Percentiles rank a stretch among this genome's conserved stretches.
Conservation (phyloP, 208 protist species). For the Histomonas meleagridis region DNA sequence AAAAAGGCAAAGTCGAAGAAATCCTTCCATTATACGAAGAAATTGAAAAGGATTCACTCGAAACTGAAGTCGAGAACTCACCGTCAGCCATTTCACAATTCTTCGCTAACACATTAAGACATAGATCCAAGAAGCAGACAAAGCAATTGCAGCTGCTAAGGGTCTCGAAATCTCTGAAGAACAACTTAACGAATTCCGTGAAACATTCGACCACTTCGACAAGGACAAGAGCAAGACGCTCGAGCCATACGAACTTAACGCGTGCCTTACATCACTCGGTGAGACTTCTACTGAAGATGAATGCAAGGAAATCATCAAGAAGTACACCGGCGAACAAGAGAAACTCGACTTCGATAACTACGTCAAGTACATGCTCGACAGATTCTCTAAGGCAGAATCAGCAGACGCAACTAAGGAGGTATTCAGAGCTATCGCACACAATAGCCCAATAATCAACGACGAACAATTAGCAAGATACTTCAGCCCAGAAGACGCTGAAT, state of each 20-base stretch:
- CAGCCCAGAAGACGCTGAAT: not conserved
- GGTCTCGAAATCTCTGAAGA: constrained; percentile 33
- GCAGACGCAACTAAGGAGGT: constrained; percentile 1
- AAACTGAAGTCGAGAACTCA: not conserved
- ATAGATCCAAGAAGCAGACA: not conserved
- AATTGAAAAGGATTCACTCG: not conserved
- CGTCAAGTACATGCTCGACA: constrained; percentile 1
- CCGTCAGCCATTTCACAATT: not conserved
- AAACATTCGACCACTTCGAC: constrained; percentile 26
- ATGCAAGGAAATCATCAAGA: not conserved
- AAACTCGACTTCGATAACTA: constrained; percentile 2
- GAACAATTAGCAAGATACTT: not conserved
- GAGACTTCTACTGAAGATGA: not conserved
- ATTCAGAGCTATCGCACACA: not conserved
- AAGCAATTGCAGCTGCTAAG: constrained; percentile 9
- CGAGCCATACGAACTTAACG: not conserved
- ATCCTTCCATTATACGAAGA: not conserved
- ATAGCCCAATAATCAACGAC: not conserved
- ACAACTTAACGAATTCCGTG: not conserved
- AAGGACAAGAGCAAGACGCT: not conserved
- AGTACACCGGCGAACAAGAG: not conserved
- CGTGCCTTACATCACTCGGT: constrained; percentile 16
- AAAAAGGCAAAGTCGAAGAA: not conserved
- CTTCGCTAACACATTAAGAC: not conserved
- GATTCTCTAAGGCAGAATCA: not conserved